A percentile compares a stretch with the other conserved stretches of the same genome.
phyloP scores from a whole-genome alignment of 371 early-diverging fungal species.

The Fennellomyces sp. region DNA sequence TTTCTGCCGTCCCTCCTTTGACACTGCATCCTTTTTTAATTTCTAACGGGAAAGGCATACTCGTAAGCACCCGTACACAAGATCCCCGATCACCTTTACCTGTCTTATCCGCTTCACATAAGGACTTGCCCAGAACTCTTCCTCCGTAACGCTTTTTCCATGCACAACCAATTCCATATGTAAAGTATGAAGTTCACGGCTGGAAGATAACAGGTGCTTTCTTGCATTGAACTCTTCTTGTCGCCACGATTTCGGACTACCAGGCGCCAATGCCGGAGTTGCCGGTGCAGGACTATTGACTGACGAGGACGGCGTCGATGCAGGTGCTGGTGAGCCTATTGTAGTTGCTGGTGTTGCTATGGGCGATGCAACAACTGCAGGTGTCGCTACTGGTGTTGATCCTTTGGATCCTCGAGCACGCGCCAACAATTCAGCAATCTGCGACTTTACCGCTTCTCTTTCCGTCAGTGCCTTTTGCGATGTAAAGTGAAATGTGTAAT shows the following conservation, averaged over 20 bases:
- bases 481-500: conserved; percentile 55
- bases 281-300: conserved; percentile 18
- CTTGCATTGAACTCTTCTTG: conserved; percentile 65
- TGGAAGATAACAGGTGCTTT: conserved; percentile 64
- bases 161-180: conserved; percentile 83
- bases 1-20: conserved; percentile 72
- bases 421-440: conserved; percentile 49
- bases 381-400: conserved; percentile 6
- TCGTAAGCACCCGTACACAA: background rate
- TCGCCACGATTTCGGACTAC: conserved; percentile 26
- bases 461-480: conserved; percentile 55
- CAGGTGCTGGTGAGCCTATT: conserved; percentile 16
- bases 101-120: conserved; percentile 57
- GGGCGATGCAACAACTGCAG: background rate
- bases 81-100: conserved; percentile 7
- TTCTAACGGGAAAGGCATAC: conserved; percentile 38
- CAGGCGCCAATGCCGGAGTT: background rate
- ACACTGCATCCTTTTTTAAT: conserved; percentile 72
- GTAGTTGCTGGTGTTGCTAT: conserved; percentile 7
- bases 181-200: conserved; percentile 69
- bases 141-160: conserved; percentile 75
- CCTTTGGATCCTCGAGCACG: conserved; percentile 32
- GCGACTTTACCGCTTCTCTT: conserved; percentile 59
- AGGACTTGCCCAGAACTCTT: conserved; percentile 91
- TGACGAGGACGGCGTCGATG: conserved; percentile 26